Conservation (phyloP, 768 basidiomycete species). For the Mycena pura region DNA sequence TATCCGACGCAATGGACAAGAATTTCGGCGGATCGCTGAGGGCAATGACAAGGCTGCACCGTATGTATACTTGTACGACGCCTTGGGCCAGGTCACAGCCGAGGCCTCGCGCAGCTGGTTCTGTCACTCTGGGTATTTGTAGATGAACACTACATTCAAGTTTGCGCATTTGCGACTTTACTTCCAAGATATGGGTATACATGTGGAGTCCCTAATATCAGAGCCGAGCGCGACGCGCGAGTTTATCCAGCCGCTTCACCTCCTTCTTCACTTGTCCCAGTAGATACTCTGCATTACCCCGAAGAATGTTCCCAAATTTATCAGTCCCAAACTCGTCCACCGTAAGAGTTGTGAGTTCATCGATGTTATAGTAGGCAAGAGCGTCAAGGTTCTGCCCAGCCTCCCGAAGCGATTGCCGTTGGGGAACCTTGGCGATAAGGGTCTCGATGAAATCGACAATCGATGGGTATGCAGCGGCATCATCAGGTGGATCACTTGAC, state of each 20-base stretch:
- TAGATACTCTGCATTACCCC: constrained; percentile 11
- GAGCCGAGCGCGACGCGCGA: not conserved
- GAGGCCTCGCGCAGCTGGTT: constrained; percentile 5
- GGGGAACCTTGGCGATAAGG: not conserved
- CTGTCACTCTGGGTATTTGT: constrained; percentile 12
- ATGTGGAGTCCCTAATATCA: too few relatives aligned
- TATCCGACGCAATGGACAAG: constrained; percentile 32
- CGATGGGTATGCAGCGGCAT: constrained; percentile 1
- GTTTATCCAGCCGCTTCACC: constrained; percentile 1
- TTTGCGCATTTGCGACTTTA: constrained; percentile 8
- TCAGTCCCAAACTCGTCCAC: not conserved
- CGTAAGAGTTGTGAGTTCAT: not conserved
- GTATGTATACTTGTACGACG: constrained; percentile 1
- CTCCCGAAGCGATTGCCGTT: not conserved
- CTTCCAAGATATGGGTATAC: not conserved
- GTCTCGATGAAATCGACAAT: constrained; percentile 10
- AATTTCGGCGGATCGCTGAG: not conserved
- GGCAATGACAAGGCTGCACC: not conserved
- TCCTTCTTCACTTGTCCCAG: not conserved
- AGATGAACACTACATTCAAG: not conserved
- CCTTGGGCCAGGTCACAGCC: not conserved
- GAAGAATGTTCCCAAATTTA: not conserved
- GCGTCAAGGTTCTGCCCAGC: not conserved
- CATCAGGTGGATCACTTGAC: constrained; percentile 14
- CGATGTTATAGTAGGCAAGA: constrained; percentile 5